These are phyloP conservation scores for Pisolithus sp. DNA, from an alignment of 768 basidiomycete genomes.

Conservation along the genomic window DNA sequence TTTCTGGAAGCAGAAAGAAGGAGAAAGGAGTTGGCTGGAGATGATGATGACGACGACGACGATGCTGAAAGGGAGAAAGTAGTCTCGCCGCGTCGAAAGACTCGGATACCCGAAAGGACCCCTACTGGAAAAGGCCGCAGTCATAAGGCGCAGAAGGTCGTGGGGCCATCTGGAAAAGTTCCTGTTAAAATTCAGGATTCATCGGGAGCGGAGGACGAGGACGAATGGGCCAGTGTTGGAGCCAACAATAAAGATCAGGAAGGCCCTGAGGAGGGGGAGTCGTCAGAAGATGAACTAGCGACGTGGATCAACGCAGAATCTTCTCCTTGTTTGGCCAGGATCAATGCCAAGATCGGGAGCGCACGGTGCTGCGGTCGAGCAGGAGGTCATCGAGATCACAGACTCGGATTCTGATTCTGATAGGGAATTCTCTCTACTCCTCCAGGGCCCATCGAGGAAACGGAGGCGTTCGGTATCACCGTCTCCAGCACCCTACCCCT, in stretches of 20 bases:
- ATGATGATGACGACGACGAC: conserved; percentile 7
- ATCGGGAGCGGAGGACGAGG: too few relatives aligned
- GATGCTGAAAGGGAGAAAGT: too few relatives aligned
- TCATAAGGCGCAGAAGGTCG: too few relatives aligned
- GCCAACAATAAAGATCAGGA: conserved; percentile 6
- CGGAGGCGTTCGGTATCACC: background rate
- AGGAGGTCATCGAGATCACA: conserved; percentile 18
- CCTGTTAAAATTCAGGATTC: too few relatives aligned
- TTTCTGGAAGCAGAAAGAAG: conserved; percentile 60
- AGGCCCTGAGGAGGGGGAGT: conserved; percentile 9
- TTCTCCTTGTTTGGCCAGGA: conserved; percentile 28
- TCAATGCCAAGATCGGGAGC: conserved; percentile 7
- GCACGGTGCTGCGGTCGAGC: conserved; percentile 11
- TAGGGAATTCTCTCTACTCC: conserved; percentile 22
- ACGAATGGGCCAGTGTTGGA: background rate
- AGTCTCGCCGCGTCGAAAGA: too few relatives aligned
- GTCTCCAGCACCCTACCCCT: conserved; percentile 8
- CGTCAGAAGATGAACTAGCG: conserved; percentile 46
- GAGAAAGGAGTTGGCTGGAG: conserved; percentile 35
- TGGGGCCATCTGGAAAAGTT: too few relatives aligned
- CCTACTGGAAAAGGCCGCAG: too few relatives aligned
- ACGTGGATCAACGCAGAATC: conserved; percentile 38
- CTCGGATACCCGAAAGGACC: too few relatives aligned
- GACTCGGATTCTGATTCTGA: conserved; percentile 25
- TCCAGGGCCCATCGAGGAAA: conserved; percentile 18